A percentile compares a stretch with the other conserved stretches of the same genome.
phyloP scores from a whole-genome alignment of 1,139 yeast species.

The Pneumocystis canis region DNA sequence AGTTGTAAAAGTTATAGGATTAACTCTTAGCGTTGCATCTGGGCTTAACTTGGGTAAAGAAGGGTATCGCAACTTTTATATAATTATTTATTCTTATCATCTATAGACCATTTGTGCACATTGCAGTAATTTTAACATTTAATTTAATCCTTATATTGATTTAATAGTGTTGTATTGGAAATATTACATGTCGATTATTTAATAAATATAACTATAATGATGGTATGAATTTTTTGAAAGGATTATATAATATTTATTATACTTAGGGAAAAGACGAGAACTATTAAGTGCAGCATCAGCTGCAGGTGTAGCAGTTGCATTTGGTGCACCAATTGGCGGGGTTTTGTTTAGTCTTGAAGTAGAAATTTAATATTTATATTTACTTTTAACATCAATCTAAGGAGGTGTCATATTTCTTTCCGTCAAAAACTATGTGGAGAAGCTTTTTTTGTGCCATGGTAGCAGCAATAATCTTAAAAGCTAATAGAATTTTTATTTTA shows the following conservation, averaged over 20 bases:
- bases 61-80: conserved; percentile 24
- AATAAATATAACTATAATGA: conserved; percentile 38
- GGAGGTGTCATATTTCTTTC: conserved; percentile 46
- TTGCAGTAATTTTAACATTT: conserved; percentile 26
- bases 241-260: background rate
- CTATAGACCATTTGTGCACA: conserved; percentile 43
- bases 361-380: background rate
- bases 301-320: conserved; percentile 58
- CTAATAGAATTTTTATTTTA: background rate
- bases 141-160: background rate
- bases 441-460: conserved; percentile 48
- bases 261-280: conserved; percentile 34
- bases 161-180: conserved; percentile 41
- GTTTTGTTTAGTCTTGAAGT: conserved; percentile 45
- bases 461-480: conserved; percentile 40
- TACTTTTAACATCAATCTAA: background rate
- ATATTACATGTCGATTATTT: conserved; percentile 40
- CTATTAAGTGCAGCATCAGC: conserved; percentile 50
- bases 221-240: conserved; percentile 17
- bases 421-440: conserved; percentile 44
- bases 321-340: conserved; percentile 59
- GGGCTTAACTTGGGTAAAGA: conserved; percentile 57
- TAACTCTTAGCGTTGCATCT: conserved; percentile 48
- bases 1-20: conserved; percentile 36
- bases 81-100: background rate